Evolutionary conservation across 768 basidiomycete genomes (phyloP).

Genomic region (Termitomyces bulborhizus): DNA sequence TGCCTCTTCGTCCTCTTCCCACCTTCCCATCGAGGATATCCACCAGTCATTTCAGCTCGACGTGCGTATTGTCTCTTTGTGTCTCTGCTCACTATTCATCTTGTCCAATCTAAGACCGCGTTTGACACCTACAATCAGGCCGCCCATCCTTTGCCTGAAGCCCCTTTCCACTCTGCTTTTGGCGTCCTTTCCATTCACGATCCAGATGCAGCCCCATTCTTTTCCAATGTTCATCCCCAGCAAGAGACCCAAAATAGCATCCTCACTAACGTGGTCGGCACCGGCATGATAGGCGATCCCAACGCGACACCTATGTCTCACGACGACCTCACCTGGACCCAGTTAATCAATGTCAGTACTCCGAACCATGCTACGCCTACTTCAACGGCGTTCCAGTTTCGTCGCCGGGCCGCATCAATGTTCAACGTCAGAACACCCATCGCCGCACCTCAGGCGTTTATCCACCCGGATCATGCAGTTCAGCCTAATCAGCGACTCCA

Average conservation of each 20-base stretch:
- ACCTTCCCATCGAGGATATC: slow-evolving; percentile 33
- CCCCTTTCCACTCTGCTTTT: slow-evolving; percentile 52
- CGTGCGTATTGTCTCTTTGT: not conserved
- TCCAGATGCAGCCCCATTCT: slow-evolving; percentile 60
- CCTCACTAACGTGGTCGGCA: not conserved
- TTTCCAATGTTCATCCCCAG: slow-evolving; percentile 21
- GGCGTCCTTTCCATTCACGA: slow-evolving; percentile 78
- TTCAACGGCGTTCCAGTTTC: not conserved
- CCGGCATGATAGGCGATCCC: not conserved
- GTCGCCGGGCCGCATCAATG: slow-evolving; percentile 4
- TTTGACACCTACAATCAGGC: not conserved
- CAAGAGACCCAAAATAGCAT: too few species aligned
- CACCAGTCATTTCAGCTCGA: not conserved
- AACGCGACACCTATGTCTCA: not conserved
- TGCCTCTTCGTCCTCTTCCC: slow-evolving; percentile 45
- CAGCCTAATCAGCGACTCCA: not conserved
- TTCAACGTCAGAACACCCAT: not conserved
- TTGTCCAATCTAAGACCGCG: not conserved
- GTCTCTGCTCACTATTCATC: too few species aligned
- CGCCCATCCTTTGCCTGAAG: not conserved
- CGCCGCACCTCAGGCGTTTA: not conserved
- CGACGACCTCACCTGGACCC: not conserved
- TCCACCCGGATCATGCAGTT: not conserved
- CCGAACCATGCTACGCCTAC: not conserved
- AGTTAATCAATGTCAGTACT: not conserved